Percentiles rank a stretch among this genome's conserved stretches.
These are phyloP conservation scores for Noccaea bulbosa DNA, from an alignment of 345 rosid genomes.

Conservation along the genomic window DNA sequence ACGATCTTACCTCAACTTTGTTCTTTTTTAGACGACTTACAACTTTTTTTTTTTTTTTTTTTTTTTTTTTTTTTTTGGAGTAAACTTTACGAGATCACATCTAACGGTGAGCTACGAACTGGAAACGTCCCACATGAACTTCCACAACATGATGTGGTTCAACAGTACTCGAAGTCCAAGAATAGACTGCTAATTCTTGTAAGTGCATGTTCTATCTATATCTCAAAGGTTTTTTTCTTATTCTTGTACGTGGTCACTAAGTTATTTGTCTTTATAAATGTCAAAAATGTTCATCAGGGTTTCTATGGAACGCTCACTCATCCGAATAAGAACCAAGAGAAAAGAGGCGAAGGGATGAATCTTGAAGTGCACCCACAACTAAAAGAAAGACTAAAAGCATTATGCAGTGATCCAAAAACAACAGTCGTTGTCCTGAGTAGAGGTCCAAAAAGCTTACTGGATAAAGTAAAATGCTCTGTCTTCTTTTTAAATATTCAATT, in stretches of 20 bases:
- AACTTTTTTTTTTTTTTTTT: neutral
- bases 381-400: conserved; percentile 54
- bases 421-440: conserved; percentile 91
- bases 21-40: neutral
- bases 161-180: conserved; percentile 62
- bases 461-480: conserved; percentile 53
- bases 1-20: neutral
- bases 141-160: conserved; percentile 68
- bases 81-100: conserved; percentile 78
- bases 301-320: conserved; percentile 89
- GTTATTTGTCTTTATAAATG: neutral
- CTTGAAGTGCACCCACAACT: conserved; percentile 83
- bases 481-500: neutral
- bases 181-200: conserved; percentile 88
- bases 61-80: conserved; percentile 51
- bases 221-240: neutral
- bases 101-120: conserved; percentile 70
- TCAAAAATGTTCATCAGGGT: conserved; percentile 64
- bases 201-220: conserved; percentile 28
- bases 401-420: conserved; percentile 75
- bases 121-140: conserved; percentile 72
- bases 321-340: conserved; percentile 67
- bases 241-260: conserved; percentile 3
- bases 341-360: conserved; percentile 79
- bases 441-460: conserved; percentile 66